Evolutionary conservation across 2,329 filamentous ascomycete genomes (phyloP).

Genomic region (Penicillium frequentans): DNA sequence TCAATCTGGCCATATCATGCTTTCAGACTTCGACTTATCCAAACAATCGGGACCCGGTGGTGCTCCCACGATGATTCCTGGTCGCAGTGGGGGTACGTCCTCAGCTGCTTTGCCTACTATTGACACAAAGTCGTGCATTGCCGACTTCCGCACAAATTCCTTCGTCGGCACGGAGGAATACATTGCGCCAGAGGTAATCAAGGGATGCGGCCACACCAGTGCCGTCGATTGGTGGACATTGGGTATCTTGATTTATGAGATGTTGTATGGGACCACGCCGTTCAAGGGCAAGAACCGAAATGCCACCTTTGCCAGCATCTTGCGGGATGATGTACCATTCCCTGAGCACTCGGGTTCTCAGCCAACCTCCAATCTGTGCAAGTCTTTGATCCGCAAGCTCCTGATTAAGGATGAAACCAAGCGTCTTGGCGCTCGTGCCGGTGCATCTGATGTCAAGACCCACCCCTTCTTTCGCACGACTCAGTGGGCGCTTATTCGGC

Average conservation of each 20-base stretch:
- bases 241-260: slow-evolving; percentile 96
- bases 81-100: slow-evolving; percentile 76
- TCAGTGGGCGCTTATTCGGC: slow-evolving; percentile 93
- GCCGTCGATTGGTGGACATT: slow-evolving; percentile 99
- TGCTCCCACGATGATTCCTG: slow-evolving; percentile 96
- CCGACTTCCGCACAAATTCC: slow-evolving; percentile 96
- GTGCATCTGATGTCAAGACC: slow-evolving; percentile 92
- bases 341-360: slow-evolving; percentile 82
- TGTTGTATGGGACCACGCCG: slow-evolving; percentile 96
- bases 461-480: slow-evolving; percentile 96
- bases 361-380: slow-evolving; percentile 91
- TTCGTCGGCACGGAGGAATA: slow-evolving; percentile 99
- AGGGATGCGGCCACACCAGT: slow-evolving; percentile 96
- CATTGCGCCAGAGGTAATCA: slow-evolving; percentile 97
- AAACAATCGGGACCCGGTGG: slow-evolving; percentile 96
- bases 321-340: slow-evolving; percentile 93
- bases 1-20: slow-evolving; percentile 99
- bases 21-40: slow-evolving; percentile 97
- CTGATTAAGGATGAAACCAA: slow-evolving; percentile 97
- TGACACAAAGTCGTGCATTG: slow-evolving; percentile 97
- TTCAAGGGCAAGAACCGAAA: slow-evolving; percentile 99
- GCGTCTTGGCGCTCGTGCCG: slow-evolving; percentile 87
- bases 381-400: slow-evolving; percentile 92
- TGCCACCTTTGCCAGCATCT: slow-evolving; percentile 94
- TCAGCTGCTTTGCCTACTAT: slow-evolving; percentile 90